Conservation (phyloP, 1,139 yeast species). For the Yamadazyma songkhlaensis region DNA sequence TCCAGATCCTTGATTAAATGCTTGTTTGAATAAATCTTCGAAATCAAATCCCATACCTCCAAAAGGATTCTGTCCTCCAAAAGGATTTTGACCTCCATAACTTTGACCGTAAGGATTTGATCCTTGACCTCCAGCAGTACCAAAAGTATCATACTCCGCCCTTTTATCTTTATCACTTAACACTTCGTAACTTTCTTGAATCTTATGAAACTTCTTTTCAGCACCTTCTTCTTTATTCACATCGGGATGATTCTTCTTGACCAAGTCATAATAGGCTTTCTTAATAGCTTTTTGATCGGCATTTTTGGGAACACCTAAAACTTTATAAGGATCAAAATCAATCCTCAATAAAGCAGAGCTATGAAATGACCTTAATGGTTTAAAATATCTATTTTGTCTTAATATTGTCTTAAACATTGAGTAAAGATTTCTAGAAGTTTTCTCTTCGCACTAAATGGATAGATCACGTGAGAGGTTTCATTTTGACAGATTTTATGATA, state of each 20-base stretch:
- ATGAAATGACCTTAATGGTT: constrained; percentile 23
- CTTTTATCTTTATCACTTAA: constrained; percentile 84
- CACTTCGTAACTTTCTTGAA: constrained; percentile 92
- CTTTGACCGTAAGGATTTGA: constrained; percentile 53
- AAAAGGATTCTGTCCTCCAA: constrained; percentile 38
- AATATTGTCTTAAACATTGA: constrained; percentile 2
- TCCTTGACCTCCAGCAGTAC: constrained; percentile 56
- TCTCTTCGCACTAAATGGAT: not conserved
- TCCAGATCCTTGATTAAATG: constrained; percentile 52
- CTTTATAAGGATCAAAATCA: constrained; percentile 75
- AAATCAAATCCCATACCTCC: constrained; percentile 57
- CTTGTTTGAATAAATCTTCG: constrained; percentile 84
- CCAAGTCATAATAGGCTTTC: constrained; percentile 89
- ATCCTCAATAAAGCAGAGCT: constrained; percentile 19
- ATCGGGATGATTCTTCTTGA: constrained; percentile 95
- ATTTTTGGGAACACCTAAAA: constrained; percentile 68
- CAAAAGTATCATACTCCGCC: constrained; percentile 88
- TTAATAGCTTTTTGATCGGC: constrained; percentile 86
- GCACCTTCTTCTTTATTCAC: constrained; percentile 89
- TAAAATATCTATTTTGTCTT: not conserved
- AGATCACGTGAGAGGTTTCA: not conserved
- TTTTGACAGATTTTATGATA: not conserved
- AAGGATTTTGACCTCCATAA: constrained; percentile 42
- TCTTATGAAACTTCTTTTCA: constrained; percentile 83
- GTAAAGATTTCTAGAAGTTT: constrained; percentile 1